Base-by-base conservation (phyloP, 2,329 filamentous ascomycete species). In the Shiraia bambusicola region DNA sequence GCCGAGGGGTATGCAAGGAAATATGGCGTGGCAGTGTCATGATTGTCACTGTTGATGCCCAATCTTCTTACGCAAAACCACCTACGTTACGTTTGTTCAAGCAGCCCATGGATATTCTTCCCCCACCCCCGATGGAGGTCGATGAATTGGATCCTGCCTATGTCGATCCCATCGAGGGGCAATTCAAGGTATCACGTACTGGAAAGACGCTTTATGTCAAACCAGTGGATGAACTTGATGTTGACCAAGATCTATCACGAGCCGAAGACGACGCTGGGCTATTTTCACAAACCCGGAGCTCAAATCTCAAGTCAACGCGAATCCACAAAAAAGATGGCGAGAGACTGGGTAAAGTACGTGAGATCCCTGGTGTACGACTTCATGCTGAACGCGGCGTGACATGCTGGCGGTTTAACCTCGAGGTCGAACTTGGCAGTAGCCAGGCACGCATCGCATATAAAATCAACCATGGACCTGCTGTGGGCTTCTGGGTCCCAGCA, bases 321-420 rank as follows among this genome's bases (percentile, higher is more conserved):
- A 74, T 78, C 31, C 70, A 75, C 42, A 65, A 63, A 34, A 69
- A 80, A 28, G 90, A 95, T 57, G 91, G 92, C 12, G 92, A 97
- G 66, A 87, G 83, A 55, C 72, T 83, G 4, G 86, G 84, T 34
- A 87, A 88, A 65, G 90, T 87, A 65, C 88, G 86, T 59, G 91
- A 96, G 59, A 81, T 96, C 5, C 78, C 83, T 45, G 93, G 88
- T 1, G 83, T 88, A 57, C 83, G 89, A 15, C 78, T 98, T 10
- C 91, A 96, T 59, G 78, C 82, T 1, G 93, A 95, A 64, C 80
- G 86, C 45, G 92, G 92, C 29, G 83, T 86, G 47, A 98, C 93
- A 0, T 98, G 98, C 70, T 98, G 93, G 93, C 82, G 90, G 29
- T 98, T 97, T 77, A 95, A 90, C 63, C 79, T 98, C 34, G 92